Evolutionary conservation across 2,329 filamentous ascomycete genomes (phyloP), one percentile per base, ranked within the genome.

Genomic region (Albifimbria verrucaria): DNA sequence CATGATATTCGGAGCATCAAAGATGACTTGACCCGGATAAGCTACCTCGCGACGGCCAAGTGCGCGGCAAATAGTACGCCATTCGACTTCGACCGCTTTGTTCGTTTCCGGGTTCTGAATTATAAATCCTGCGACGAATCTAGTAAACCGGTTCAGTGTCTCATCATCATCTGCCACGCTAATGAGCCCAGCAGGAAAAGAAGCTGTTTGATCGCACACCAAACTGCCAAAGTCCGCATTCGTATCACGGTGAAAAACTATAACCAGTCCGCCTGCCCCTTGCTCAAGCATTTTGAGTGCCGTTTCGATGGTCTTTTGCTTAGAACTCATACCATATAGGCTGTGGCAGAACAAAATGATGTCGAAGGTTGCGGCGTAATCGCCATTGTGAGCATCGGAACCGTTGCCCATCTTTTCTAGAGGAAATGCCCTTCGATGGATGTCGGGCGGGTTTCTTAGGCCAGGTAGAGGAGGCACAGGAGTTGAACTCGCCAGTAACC

Each of bases 331-430:
- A 54, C 80, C 81, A 57, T 86, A 85, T 76, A 86, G 77, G 68
- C 83, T 85, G 62, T 86, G 82, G 57, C 82, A 86, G 65, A 87
- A 83, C 4, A 87, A 60, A 18, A 87, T 63, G 41, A 85, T 12
- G 56, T 87, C 76, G 59, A 76, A 86, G 54, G 69, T 75, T 21
- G 72, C 63, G 26, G 67, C 58, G 1, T 48, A 26, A 51, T 64
- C 56, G 26, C 22, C 7, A 11, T 21, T 12, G 20, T 41, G 59
- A 11, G 51, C 62, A 49, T 52, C 52, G 50, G 46, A 62, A 52
- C 52, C 57, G 39, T 44, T 57, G 11, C 9, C 43, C 46, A n/a
- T 57, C 6, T 55, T 58, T 7, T 72, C 52, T n/a, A 65, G 52
- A 54, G 12, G 55, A 58, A 83, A 82, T 10, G 71, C 65, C 6